Evolutionary conservation across 352 stramenopile species (phyloP).

Genomic region (Phytophthora citrophthora): DNA sequence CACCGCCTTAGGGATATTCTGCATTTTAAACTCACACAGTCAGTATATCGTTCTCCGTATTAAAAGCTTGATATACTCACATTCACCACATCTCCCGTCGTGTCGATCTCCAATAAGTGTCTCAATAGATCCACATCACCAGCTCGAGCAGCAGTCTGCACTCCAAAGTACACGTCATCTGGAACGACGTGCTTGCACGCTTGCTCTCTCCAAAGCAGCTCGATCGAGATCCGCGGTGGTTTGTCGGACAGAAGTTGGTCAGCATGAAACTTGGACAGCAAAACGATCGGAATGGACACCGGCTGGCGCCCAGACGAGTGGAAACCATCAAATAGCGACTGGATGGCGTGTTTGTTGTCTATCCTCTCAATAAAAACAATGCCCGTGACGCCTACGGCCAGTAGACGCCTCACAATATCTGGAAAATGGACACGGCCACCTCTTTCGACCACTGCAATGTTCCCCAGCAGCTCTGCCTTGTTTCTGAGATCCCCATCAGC

Average conservation of each 20-base stretch:
- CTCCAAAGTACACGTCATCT: conserved; percentile 78
- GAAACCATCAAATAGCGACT: conserved; percentile 88
- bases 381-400: conserved; percentile 66
- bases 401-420: conserved; percentile 77
- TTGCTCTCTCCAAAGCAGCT: conserved; percentile 72
- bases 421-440: conserved; percentile 84
- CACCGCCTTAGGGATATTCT: conserved; percentile 81
- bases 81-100: conserved; percentile 63
- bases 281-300: conserved; percentile 78
- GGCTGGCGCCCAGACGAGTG: conserved; percentile 83
- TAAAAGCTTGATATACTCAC: conserved; percentile 29
- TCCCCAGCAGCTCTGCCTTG: conserved; percentile 57
- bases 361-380: conserved; percentile 82
- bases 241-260: conserved; percentile 70
- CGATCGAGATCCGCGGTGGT: conserved; percentile 65
- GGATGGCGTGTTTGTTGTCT: conserved; percentile 58
- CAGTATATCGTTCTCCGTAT: neutral
- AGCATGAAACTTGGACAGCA: conserved; percentile 80
- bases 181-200: conserved; percentile 70
- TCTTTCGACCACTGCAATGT: conserved; percentile 80
- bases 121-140: conserved; percentile 80
- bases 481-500: conserved; percentile 76
- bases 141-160: conserved; percentile 71
- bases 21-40: conserved; percentile 10
- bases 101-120: conserved; percentile 74